Base-by-base conservation (phyloP, 2,329 filamentous ascomycete species). In the Venturia asperata region DNA sequence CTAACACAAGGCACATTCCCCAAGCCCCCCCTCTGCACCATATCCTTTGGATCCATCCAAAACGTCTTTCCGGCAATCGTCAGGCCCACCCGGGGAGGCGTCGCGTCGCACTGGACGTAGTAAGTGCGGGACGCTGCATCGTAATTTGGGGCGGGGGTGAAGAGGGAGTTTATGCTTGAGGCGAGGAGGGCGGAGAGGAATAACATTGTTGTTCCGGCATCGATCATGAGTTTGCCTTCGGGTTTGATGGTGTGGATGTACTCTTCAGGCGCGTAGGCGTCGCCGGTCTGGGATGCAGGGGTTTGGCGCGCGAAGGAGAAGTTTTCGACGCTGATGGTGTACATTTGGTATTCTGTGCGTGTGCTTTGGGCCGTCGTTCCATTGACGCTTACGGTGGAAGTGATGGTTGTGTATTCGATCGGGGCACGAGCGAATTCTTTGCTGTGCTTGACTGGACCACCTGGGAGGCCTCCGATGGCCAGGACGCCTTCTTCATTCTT, bases 161-260 rank as follows among this genome's bases (percentile, higher is more conserved):
- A 66, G 10, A 42, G 15, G 5, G 30, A 30, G 24, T 45, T 56
- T 11, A 66, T 62, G 1, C 19, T 39, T 2, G 45, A 19, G 15
- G 63, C 39, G 10, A 61, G 7, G 1, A 5, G 4, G 41, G 10
- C 19, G 27, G 52, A 24, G 3, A 62, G 7, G n/a, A 34, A 65
- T 3, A 42, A 39, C 58, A 66, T 3, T 19, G 65, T 66, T 11
- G 65, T 66, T 10, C 65, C 65, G 13, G 37, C 5, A 27, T 66
- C 65, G 39, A 66, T 47, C 5, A 66, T 34, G 24, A 61, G 3
- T 42, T 65, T 45, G 7, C 17, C 49, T 2, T 17, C 19, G 63
- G 55, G 34, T 19, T 13, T 24, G 2, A n/a, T 24, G 9, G 47
- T 56, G 15, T 10, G 13, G 52, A 39, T 34, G 6, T 34, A 34